These are phyloP conservation scores for Malus hybrid DNA, from an alignment of 331 rosid genomes.

Conservation along the genomic window DNA sequence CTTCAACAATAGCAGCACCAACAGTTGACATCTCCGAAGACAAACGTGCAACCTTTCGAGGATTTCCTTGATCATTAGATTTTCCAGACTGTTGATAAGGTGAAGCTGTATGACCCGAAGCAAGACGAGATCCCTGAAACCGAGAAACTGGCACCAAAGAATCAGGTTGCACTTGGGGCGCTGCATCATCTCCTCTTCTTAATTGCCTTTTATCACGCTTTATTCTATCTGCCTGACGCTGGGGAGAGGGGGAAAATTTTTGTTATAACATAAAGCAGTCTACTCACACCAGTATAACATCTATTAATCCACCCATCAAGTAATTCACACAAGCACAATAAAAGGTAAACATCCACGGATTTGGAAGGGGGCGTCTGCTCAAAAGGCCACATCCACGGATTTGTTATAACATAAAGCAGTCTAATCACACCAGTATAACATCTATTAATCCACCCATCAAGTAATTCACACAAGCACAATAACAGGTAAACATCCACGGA, in stretches of 20 bases:
- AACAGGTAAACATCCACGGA: background rate
- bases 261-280: background rate
- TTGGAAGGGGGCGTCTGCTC: background rate
- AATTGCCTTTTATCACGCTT: constrained; percentile 73
- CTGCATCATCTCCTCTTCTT: constrained; percentile 76
- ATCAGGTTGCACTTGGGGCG: constrained; percentile 67
- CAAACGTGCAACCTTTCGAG: constrained; percentile 43
- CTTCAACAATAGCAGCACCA: constrained; percentile 93
- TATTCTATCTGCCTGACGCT: constrained; percentile 83
- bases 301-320: background rate
- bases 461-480: background rate
- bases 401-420: background rate
- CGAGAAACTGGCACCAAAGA: constrained; percentile 67
- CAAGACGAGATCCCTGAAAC: constrained; percentile 90
- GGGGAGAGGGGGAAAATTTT: constrained; percentile 1
- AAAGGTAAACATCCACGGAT: background rate
- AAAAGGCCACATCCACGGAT: background rate
- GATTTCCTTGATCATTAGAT: constrained; percentile 21
- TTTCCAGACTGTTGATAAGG: constrained; percentile 55
- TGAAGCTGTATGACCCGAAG: constrained; percentile 71
- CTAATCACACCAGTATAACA: background rate
- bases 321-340: background rate
- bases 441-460: background rate
- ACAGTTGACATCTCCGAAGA: constrained; percentile 45
- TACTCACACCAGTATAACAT: background rate